phyloP scores from a whole-genome alignment of 2,329 filamentous ascomycete genomes.

The Monilinia vaccinii-corymbosi region DNA sequence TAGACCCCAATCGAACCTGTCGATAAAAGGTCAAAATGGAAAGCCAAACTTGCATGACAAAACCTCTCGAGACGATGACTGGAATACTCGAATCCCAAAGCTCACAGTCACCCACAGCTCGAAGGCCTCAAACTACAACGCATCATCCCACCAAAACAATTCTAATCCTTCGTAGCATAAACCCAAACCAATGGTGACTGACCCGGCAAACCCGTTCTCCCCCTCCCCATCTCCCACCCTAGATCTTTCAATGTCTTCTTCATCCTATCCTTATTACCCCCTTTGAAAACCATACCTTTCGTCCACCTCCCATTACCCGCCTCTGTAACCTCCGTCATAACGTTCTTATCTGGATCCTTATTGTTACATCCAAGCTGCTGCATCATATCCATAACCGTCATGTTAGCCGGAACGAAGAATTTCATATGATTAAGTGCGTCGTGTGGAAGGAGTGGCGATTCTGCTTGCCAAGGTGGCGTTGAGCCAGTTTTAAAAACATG shows the following conservation, averaged over 20 bases:
- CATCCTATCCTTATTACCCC: slow-evolving; percentile 40
- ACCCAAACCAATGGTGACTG: slow-evolving; percentile 50
- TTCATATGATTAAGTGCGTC: slow-evolving; percentile 39
- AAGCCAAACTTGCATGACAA: not conserved
- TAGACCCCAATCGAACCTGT: too few species aligned
- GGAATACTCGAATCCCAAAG: not conserved
- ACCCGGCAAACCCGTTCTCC: slow-evolving; percentile 33
- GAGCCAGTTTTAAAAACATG: slow-evolving; percentile 44
- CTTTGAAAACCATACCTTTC: slow-evolving; percentile 42
- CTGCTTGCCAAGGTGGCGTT: slow-evolving; percentile 41
- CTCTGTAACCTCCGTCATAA: slow-evolving; percentile 46
- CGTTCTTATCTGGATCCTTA: slow-evolving; percentile 41
- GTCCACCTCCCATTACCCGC: slow-evolving; percentile 51
- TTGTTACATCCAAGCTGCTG: slow-evolving; percentile 49
- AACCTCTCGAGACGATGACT: not conserved
- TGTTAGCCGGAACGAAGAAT: slow-evolving; percentile 41
- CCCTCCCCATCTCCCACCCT: slow-evolving; percentile 48
- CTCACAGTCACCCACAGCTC: not conserved
- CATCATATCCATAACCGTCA: slow-evolving; percentile 47
- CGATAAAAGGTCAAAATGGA: not conserved
- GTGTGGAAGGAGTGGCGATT: slow-evolving; percentile 32
- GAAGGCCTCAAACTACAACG: not conserved
- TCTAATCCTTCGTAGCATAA: slow-evolving; percentile 44
- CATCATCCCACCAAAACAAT: not conserved
- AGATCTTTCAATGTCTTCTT: slow-evolving; percentile 44